Percentiles rank a stretch among this genome's conserved stretches.
Evolutionary conservation across 2,329 filamentous ascomycete species (phyloP).

Genomic region (Pseudogymnoascus sp.): DNA sequence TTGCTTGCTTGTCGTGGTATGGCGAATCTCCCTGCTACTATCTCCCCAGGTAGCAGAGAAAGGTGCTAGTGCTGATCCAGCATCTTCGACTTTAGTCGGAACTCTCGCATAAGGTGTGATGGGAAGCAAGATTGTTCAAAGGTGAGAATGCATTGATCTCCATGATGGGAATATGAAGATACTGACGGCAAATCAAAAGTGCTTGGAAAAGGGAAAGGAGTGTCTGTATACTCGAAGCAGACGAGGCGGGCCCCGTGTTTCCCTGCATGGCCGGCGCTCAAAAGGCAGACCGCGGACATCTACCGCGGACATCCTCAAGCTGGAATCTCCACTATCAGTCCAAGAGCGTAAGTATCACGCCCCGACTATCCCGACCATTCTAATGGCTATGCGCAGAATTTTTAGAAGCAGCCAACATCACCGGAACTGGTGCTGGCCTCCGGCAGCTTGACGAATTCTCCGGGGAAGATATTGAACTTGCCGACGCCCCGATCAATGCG

Average conservation of each 20-base stretch:
- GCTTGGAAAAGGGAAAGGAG: constrained; percentile 23
- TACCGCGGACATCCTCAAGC: constrained; percentile 16
- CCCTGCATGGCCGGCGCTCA: constrained; percentile 14
- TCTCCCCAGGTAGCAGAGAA: not conserved
- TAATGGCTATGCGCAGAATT: constrained; percentile 13
- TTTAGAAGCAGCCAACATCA: constrained; percentile 28
- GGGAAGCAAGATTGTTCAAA: constrained; percentile 38
- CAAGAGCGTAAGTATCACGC: constrained; percentile 15
- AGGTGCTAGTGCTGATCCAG: constrained; percentile 5
- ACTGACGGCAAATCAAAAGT: constrained; percentile 19
- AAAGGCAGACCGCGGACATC: not conserved
- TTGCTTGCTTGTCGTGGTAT: constrained; percentile 45
- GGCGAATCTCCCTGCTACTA: constrained; percentile 15
- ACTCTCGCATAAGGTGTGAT: constrained; percentile 41
- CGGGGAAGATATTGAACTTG: constrained; percentile 39
- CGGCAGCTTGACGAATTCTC: constrained; percentile 39
- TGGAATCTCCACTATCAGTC: constrained; percentile 16
- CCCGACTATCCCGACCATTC: constrained; percentile 16
- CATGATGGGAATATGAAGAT: constrained; percentile 8
- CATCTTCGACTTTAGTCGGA: constrained; percentile 30
- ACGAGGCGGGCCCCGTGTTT: constrained; percentile 24
- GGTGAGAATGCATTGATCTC: constrained; percentile 27
- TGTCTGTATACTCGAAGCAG: constrained; percentile 26
- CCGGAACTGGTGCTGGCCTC: constrained; percentile 42
- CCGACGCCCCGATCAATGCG: constrained; percentile 19